Conservation (phyloP, 1,284 basidiomycete species). For the Sanguinoderma infundibulare region DNA sequence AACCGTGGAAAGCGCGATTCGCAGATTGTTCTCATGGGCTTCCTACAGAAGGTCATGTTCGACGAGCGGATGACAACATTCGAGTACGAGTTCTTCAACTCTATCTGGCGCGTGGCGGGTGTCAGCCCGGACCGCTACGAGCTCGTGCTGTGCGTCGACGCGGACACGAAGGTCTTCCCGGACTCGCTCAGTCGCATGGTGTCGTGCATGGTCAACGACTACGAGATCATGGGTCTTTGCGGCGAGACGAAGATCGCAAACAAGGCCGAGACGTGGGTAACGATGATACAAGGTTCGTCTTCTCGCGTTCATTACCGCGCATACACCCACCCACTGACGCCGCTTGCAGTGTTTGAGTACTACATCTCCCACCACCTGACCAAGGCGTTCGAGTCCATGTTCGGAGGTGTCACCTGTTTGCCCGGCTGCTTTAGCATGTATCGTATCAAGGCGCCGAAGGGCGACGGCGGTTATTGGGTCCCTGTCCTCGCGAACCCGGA, state of each 20-base stretch:
- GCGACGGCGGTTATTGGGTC: conserved; percentile 94
- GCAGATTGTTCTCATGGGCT: conserved; percentile 97
- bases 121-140: conserved; percentile 98
- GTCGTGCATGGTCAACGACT: conserved; percentile 94
- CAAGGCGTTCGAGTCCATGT: conserved; percentile 99
- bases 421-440: conserved; percentile 99
- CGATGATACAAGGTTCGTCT: conserved; percentile 93
- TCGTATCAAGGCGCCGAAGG: conserved; percentile 97
- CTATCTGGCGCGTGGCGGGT: conserved; percentile 93
- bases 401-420: conserved; percentile 98
- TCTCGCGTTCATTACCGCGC: conserved; percentile 1
- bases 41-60: conserved; percentile 99
- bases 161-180: conserved; percentile 97
- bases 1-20: conserved; percentile 99
- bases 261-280: conserved; percentile 97
- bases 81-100: conserved; percentile 99
- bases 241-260: conserved; percentile 99
- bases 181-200: conserved; percentile 93
- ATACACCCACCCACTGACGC: conserved; percentile 9
- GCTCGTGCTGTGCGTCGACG: conserved; percentile 96
- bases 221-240: conserved; percentile 98
- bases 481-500: conserved; percentile 97
- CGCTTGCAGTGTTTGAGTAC: conserved; percentile 88
- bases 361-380: conserved; percentile 99
- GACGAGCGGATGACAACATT: conserved; percentile 99